Evolutionary conservation across 202 grass and related monocot genomes (phyloP).

Genomic region (Bolboschoenoplectus hybrid): DNA sequence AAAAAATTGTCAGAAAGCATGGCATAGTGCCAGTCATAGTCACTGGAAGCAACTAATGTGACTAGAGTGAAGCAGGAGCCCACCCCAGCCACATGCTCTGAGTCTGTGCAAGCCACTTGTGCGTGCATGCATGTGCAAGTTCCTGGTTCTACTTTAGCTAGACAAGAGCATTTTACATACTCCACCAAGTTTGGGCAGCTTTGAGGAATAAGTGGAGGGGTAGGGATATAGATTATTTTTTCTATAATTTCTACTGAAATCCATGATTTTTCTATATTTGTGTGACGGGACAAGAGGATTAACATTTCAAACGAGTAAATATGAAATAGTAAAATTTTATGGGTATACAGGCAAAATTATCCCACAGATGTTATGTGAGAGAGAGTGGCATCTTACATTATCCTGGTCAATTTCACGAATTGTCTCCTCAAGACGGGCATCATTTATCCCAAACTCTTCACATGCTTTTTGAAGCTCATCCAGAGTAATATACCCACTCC

Average conservation of each 20-base stretch:
- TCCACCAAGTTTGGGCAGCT: background rate
- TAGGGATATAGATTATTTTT: background rate
- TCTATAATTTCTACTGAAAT: constrained; percentile 1
- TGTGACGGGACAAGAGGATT: background rate
- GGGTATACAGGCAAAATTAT: background rate
- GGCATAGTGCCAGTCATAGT: background rate
- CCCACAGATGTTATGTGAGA: background rate
- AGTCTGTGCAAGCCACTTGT: background rate
- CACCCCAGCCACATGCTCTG: background rate
- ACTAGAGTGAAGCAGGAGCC: background rate
- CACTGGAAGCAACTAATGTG: background rate
- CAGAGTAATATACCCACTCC: constrained; percentile 95
- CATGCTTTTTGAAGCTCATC: constrained; percentile 98
- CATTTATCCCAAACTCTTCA: constrained; percentile 91
- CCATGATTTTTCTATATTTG: background rate
- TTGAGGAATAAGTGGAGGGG: constrained; percentile 9
- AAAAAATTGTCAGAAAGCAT: background rate
- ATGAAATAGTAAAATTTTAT: constrained; percentile 12
- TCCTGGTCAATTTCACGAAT: constrained; percentile 94
- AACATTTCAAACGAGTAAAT: background rate
- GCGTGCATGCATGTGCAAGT: background rate
- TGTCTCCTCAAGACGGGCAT: constrained; percentile 81
- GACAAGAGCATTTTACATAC: background rate
- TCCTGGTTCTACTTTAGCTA: background rate
- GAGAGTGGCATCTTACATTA: constrained; percentile 60